Evolutionary conservation across 306 rosid genomes (phyloP).

Genomic region (Pyrus pyrifolia): DNA sequence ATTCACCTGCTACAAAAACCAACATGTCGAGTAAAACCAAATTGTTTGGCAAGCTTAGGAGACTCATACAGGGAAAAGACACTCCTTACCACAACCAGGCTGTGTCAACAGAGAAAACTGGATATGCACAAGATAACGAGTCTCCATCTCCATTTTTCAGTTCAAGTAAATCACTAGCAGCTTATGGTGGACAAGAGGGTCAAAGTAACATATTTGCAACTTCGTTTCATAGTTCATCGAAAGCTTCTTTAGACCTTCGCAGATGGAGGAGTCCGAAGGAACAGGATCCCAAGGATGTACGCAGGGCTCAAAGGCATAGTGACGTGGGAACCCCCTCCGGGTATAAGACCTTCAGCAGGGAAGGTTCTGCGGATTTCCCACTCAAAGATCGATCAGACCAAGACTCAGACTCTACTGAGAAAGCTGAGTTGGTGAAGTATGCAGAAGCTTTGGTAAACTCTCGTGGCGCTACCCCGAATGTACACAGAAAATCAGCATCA

Average conservation of each 20-base stretch:
- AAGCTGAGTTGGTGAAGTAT: conserved; percentile 57
- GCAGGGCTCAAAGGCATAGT: conserved; percentile 8
- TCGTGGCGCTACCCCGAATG: background rate
- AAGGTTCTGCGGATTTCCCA: conserved; percentile 19
- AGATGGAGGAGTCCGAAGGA: conserved; percentile 29
- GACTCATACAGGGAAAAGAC: conserved; percentile 48
- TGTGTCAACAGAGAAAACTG: conserved; percentile 32
- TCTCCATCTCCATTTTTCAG: conserved; percentile 34
- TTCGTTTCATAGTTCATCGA: conserved; percentile 22
- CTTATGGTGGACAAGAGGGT: conserved; percentile 25
- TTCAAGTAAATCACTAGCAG: conserved; percentile 23
- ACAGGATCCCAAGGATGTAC: conserved; percentile 20
- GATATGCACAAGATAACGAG: conserved; percentile 22
- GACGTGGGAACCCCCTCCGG: conserved; percentile 26
- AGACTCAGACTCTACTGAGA: conserved; percentile 34
- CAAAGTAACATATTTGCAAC: conserved; percentile 23
- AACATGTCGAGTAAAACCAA: conserved; percentile 34
- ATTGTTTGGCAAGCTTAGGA: conserved; percentile 55
- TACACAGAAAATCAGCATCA: conserved; percentile 40
- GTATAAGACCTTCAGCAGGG: conserved; percentile 25
- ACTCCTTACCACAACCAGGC: conserved; percentile 13
- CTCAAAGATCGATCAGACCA: conserved; percentile 18
- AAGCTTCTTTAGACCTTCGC: conserved; percentile 34
- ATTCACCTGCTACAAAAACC: background rate
- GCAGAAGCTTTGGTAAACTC: conserved; percentile 66